Conservation (phyloP, 1,284 basidiomycete genomes). For the Ustilago loliicola region DNA sequence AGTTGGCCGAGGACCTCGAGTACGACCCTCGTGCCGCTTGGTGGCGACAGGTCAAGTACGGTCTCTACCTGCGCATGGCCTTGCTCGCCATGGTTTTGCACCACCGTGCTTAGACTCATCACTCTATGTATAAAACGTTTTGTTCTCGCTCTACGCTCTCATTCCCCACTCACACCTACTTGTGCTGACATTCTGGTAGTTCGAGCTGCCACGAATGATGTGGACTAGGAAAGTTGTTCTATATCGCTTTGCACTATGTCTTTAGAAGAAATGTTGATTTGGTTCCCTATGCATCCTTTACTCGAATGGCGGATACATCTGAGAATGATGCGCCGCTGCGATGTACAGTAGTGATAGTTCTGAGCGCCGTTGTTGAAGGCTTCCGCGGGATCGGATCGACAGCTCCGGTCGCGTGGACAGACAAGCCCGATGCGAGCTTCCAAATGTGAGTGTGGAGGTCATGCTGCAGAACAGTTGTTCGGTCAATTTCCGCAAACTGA, state of each 20-base stretch:
- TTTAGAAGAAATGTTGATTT: constrained; percentile 20
- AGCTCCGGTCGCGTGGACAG: neutral
- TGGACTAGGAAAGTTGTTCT: neutral
- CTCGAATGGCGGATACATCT: no score
- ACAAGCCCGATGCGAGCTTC: neutral
- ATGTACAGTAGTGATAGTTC: neutral
- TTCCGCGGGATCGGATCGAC: neutral
- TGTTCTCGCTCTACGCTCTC: constrained; percentile 3
- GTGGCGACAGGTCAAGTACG: constrained; percentile 99
- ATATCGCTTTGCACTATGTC: neutral
- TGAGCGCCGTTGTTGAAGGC: neutral
- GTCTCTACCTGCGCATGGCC: constrained; percentile 78
- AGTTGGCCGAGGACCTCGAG: constrained; percentile 98
- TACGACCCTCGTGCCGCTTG: constrained; percentile 96
- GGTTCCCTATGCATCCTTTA: neutral
- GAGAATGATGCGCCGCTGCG: no score
- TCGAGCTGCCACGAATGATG: constrained; percentile 10
- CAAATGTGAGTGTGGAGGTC: constrained; percentile 15
- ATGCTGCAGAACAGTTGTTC: neutral
- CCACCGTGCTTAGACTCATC: constrained; percentile 24
- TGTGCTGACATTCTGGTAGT: constrained; percentile 2
- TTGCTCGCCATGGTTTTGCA: constrained; percentile 66
- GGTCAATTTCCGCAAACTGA: neutral
- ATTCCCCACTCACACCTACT: neutral
- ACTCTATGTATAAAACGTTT: neutral